Base-by-base conservation (phyloP, 441 rosid genomes). In the Gossypium laxum region DNA sequence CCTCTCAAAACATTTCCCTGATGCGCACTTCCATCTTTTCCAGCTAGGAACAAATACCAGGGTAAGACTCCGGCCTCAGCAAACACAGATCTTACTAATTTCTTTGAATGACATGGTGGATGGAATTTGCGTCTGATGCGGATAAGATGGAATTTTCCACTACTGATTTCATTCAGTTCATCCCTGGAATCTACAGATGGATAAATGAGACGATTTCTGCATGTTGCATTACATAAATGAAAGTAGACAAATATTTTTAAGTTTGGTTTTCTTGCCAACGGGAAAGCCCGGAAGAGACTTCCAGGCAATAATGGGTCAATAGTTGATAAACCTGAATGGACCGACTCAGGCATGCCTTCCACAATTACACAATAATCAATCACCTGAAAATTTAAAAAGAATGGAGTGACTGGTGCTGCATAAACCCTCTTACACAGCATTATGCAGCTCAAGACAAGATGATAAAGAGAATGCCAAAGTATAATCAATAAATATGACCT, bases 41-140 rank as follows among this genome's bases (percentile, higher is more conserved):
- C 87, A 74, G 76, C 32, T 76, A 91, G 84, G 80, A 77, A 74
- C 72, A 93, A 79, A 81, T 85, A 86, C 95, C 91, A 91, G 34
- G 97, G 95, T 78, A 90, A 74, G 80, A 90, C 50, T 52, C 82
- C 54, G 48, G 87, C 96, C 88, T 93, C 98, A 17, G 82, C 82
- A 78, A 88, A 87, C 64, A 79, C 67, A 63, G 79, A 73, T 32
- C 74, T 72, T 18, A 84, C 80, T 26, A 80, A 75, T 75, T 78
- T 70, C 71, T 78, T 74, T 60, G 77, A 81, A 66, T 76, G 86
- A 71, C 73, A 84, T 76, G 78, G 75, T 8, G 74, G 41, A 74
- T 92, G 92, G 80, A 85, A 88, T 81, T 87, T 91, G 80, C 88
- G 97, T 18, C 84, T 80, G 73, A 90, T 73, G 45, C 73, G 75